Evolutionary conservation across 768 basidiomycete genomes (phyloP).

Genomic region (Pisolithus orientalis): DNA sequence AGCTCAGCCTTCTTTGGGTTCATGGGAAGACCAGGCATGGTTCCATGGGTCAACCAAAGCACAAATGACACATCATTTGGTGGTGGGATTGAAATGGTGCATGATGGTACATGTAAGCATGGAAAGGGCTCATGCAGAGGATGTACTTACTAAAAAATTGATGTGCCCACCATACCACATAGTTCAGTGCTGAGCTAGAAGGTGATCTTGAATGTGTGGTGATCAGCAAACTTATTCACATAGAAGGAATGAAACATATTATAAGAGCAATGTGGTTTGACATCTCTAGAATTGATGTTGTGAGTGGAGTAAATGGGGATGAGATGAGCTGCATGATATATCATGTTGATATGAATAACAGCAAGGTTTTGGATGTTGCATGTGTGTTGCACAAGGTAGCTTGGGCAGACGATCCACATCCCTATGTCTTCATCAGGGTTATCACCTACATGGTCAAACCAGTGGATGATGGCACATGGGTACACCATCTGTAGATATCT

Average conservation of each 20-base stretch:
- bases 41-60: no score
- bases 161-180: no score
- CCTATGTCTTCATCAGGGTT: conserved; percentile 17
- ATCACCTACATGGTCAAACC: conserved; percentile 14
- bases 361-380: conserved; percentile 2
- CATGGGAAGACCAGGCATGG: no score
- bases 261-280: conserved; percentile 12
- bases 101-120: no score
- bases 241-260: conserved; percentile 8
- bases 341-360: conserved; percentile 23
- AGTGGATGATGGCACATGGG: conserved; percentile 17
- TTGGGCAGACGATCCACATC: conserved; percentile 23
- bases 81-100: no score
- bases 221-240: conserved; percentile 19
- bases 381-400: neutral
- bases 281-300: conserved; percentile 4
- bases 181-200: conserved; percentile 3
- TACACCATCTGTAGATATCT: neutral
- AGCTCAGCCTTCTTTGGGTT: no score
- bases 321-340: conserved; percentile 11
- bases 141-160: no score
- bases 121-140: no score
- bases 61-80: no score
- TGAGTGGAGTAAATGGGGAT: conserved; percentile 12
- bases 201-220: conserved; percentile 20